A percentile compares a stretch with the other conserved stretches of the same genome.
Conservation (phyloP, 1,139 yeast species). For the Yamadazyma atmosphaerica region DNA sequence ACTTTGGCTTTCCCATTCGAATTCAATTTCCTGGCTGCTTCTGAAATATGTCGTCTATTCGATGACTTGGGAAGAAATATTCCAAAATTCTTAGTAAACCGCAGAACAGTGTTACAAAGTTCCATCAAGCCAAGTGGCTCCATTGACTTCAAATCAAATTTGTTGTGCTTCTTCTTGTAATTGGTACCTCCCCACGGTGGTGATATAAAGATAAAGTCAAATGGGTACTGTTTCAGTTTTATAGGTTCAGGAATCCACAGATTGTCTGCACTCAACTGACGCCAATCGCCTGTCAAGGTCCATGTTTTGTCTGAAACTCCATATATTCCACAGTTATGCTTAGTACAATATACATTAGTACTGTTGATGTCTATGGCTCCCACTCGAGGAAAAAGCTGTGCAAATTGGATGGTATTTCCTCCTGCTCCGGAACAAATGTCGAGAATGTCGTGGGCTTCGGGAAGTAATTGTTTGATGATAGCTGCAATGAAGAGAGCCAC, state of each 20-base stretch:
- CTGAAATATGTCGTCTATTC: constrained; percentile 54
- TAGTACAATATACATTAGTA: constrained; percentile 64
- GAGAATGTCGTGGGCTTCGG: constrained; percentile 46
- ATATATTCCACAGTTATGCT: constrained; percentile 73
- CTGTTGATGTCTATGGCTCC: constrained; percentile 68
- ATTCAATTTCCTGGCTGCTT: constrained; percentile 44
- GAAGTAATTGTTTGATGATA: constrained; percentile 39
- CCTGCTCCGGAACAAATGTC: constrained; percentile 97
- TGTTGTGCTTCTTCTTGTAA: constrained; percentile 43
- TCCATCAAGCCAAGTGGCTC: constrained; percentile 53
- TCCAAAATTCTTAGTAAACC: constrained; percentile 54
- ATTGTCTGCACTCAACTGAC: constrained; percentile 27
- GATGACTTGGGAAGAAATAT: constrained; percentile 78
- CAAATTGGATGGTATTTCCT: constrained; percentile 88
- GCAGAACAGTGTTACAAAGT: constrained; percentile 42
- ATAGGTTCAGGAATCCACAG: constrained; percentile 32
- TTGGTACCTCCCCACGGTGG: constrained; percentile 98
- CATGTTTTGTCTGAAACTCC: constrained; percentile 51
- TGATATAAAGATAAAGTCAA: constrained; percentile 75
- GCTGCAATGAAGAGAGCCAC: constrained; percentile 67
- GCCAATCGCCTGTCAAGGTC: constrained; percentile 60
- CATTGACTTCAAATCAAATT: constrained; percentile 46
- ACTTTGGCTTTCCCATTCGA: constrained; percentile 46
- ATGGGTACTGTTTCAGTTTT: constrained; percentile 21
- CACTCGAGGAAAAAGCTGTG: constrained; percentile 54